Evolutionary conservation across 345 rosid genomes (phyloP).

Genomic region (Laguncularia racemosa): DNA sequence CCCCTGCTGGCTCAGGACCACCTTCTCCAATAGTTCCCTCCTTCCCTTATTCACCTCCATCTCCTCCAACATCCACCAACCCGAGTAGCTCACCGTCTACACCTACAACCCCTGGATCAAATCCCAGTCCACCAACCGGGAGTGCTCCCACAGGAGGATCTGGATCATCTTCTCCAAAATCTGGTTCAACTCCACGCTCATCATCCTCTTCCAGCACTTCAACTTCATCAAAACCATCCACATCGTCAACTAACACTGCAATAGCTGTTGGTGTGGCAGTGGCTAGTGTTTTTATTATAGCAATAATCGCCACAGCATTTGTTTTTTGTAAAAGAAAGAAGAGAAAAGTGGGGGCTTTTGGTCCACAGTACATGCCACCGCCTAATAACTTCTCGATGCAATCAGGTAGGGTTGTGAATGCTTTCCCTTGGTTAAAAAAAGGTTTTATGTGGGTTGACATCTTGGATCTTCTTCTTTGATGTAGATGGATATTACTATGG

Average conservation of each 20-base stretch:
- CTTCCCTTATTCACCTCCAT: conserved; percentile 12
- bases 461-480: neutral
- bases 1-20: conserved; percentile 16
- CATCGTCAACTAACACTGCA: conserved; percentile 9
- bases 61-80: conserved; percentile 3
- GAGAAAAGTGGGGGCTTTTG: conserved; percentile 20
- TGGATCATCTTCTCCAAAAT: conserved; percentile 8
- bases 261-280: conserved; percentile 28
- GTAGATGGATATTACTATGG: conserved; percentile 52
- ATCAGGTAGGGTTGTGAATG: conserved; percentile 33
- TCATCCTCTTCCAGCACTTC: conserved; percentile 19
- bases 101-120: neutral
- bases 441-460: neutral
- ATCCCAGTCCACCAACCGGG: conserved; percentile 4
- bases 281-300: conserved; percentile 44
- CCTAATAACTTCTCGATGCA: conserved; percentile 32
- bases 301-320: conserved; percentile 36
- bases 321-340: conserved; percentile 36
- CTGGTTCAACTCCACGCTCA: conserved; percentile 11
- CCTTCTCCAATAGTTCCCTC: conserved; percentile 19
- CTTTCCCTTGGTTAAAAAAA: neutral
- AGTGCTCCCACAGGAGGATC: conserved; percentile 5
- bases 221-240: conserved; percentile 15
- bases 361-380: conserved; percentile 38
- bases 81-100: too few species aligned